A percentile compares a stretch with the other conserved stretches of the same genome.
phyloP scores from a whole-genome alignment of 179 eudicot species.

The Vitellaria paradoxa region DNA sequence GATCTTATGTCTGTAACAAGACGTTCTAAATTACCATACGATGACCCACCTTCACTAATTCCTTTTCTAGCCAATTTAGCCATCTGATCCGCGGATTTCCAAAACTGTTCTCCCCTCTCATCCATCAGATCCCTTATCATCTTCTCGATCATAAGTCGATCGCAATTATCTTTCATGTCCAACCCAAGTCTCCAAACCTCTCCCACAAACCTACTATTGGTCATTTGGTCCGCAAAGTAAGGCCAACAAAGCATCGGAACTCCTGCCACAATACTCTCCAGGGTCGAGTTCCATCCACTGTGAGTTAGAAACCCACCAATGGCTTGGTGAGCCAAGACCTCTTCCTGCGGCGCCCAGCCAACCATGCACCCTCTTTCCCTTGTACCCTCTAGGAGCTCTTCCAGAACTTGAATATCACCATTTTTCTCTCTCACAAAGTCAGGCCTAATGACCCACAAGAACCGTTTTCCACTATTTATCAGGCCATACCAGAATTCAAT shows the following conservation, averaged over 20 bases:
- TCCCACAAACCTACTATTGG: not conserved
- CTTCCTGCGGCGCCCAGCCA: too few relatives aligned
- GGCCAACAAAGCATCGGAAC: slow-evolving; percentile 57
- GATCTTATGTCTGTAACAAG: too few relatives aligned
- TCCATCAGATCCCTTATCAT: slow-evolving; percentile 33
- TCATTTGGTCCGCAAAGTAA: slow-evolving; percentile 39
- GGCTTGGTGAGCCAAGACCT: too few relatives aligned
- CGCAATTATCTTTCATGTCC: slow-evolving; percentile 55
- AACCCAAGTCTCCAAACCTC: slow-evolving; percentile 16
- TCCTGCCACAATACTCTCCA: slow-evolving; percentile 39
- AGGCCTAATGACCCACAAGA: slow-evolving; percentile 9
- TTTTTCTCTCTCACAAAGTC: too few relatives aligned
- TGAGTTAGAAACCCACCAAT: slow-evolving; percentile 18
- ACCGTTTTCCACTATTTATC: slow-evolving; percentile 16
- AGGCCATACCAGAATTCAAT: slow-evolving; percentile 17
- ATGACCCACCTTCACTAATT: slow-evolving; percentile 7
- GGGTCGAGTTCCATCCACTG: too few relatives aligned
- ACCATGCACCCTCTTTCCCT: slow-evolving; percentile 6
- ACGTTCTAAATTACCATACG: not conserved
- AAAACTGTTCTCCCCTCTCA: not conserved
- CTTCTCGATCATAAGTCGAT: slow-evolving; percentile 27
- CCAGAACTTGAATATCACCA: not conserved
- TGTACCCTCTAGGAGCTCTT: not conserved
- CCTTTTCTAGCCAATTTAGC: slow-evolving; percentile 1
- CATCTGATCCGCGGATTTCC: not conserved